phyloP scores from a whole-genome alignment of 2,329 filamentous ascomycete genomes.

The Colletotrichum ledebouriae region DNA sequence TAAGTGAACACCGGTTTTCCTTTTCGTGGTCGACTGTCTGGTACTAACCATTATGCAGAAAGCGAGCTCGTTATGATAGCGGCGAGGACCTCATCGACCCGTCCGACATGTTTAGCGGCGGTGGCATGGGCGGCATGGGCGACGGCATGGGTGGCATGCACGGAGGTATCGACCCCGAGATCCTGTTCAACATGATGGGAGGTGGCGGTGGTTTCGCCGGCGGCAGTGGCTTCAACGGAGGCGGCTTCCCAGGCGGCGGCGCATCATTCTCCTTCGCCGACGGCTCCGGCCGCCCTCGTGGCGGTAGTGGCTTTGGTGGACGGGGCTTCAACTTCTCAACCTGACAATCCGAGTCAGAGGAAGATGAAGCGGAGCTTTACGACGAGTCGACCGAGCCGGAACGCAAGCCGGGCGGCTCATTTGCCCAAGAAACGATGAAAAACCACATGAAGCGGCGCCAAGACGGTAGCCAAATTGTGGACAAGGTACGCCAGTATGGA shows the following conservation, averaged over 20 bases:
- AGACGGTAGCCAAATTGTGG: conserved; percentile 56
- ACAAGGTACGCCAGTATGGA: conserved; percentile 58
- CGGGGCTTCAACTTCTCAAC: conserved; percentile 57
- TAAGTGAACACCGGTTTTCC: conserved; percentile 63
- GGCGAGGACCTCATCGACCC: conserved; percentile 93
- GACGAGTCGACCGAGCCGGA: conserved; percentile 49
- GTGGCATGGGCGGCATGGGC: conserved; percentile 67
- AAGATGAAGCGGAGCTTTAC: conserved; percentile 51
- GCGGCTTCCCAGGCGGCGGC: conserved; percentile 65
- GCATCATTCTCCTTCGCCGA: conserved; percentile 71
- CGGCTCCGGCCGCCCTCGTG: conserved; percentile 52
- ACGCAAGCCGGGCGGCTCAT: conserved; percentile 45
- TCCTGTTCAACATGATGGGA: conserved; percentile 88
- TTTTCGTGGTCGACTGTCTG: conserved; percentile 33
- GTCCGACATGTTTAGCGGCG: conserved; percentile 83
- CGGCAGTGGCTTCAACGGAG: conserved; percentile 61
- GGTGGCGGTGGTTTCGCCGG: conserved; percentile 65
- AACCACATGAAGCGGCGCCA: conserved; percentile 50
- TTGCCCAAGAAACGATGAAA: conserved; percentile 48
- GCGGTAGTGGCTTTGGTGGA: conserved; percentile 52
- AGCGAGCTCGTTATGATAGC: conserved; percentile 90
- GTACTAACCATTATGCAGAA: conserved; percentile 67
- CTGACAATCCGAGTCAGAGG: conserved; percentile 61
- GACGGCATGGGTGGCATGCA: conserved; percentile 75
- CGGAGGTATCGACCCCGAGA: conserved; percentile 79